Base-by-base conservation (phyloP, 305 asterid genomes). In the Solanum hybrid region DNA sequence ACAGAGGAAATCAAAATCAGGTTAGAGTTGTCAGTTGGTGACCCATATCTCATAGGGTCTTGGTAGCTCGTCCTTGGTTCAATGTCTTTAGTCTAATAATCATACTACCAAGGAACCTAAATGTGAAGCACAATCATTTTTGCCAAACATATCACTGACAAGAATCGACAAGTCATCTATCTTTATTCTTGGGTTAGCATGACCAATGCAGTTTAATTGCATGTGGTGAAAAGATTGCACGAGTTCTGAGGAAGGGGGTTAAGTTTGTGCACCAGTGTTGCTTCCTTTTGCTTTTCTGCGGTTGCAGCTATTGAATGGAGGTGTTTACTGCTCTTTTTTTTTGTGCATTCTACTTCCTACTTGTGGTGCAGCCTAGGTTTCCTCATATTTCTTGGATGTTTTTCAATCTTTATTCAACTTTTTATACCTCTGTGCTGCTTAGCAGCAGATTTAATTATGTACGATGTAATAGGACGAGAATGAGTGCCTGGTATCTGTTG, bases 1-100 rank as follows among this genome's bases (percentile, higher is more conserved):
- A 36, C 61, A 13, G 39, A 91, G 89, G 37, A 97, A 97, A 92
- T 82, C 95, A n/a, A 97, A 97, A 92, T 89, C 95, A 39, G 92
- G 97, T 90, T 96, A 91, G 86, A 91, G 91, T 37, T 89, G 83
- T 35, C 84, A 28, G 89, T 89, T 69, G 9, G 11, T 76, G 31
- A 40, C 79, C 89, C 90, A 86, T 86, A 86, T 40, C 26, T 87
- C 88, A 84, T 84, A 24, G 31, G 81, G 26, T 36, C 74, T 87
- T 24, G 86, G 67, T 39, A 77, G 77, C 86, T 90, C 37, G 42
- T 18, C 84, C 84, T 35, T 57, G 14, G n/a, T 75, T 39, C 90
- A 77, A 61, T 79, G 73, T 75, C 86, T 90, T 86, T 71, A 86
- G 87, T 73, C 80, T 76, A 82, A 35, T 31, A 9, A 37, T 33